A percentile compares a stretch with the other conserved stretches of the same genome.
These are phyloP conservation scores for Amaranthus tricolor DNA, from an alignment of 179 eudicot species.

Conservation along the genomic window DNA sequence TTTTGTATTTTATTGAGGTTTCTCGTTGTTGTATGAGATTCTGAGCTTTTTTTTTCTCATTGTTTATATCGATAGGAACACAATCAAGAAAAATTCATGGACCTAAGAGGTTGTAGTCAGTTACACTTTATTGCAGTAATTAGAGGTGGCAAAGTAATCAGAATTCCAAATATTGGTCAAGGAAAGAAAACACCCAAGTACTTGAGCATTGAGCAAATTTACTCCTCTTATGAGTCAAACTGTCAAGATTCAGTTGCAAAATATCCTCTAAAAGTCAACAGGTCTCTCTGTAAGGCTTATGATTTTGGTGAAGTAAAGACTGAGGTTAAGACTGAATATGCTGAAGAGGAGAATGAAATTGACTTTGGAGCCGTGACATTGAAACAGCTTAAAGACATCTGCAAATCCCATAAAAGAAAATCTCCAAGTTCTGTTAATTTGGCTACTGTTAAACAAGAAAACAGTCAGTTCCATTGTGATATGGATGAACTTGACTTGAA, in stretches of 20 bases:
- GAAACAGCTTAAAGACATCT: slow-evolving; percentile 47
- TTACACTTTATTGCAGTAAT: slow-evolving; percentile 56
- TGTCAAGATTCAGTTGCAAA: slow-evolving; percentile 20
- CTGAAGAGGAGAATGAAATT: slow-evolving; percentile 39
- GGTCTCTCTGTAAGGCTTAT: slow-evolving; percentile 23
- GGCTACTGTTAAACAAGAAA: slow-evolving; percentile 28
- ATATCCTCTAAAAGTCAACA: slow-evolving; percentile 21
- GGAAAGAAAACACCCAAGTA: slow-evolving; percentile 50
- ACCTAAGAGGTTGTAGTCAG: slow-evolving; percentile 49
- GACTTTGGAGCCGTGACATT: slow-evolving; percentile 46
- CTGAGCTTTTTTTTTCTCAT: neutral
- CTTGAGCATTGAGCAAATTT: slow-evolving; percentile 50
- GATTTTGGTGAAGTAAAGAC: slow-evolving; percentile 26
- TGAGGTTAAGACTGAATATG: slow-evolving; percentile 39
- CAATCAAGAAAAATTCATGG: slow-evolving; percentile 37
- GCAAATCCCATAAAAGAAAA: slow-evolving; percentile 64
- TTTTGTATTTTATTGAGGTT: neutral
- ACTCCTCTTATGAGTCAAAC: slow-evolving; percentile 33
- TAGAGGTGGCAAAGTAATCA: slow-evolving; percentile 42
- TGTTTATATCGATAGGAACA: slow-evolving; percentile 4
- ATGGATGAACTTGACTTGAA: slow-evolving; percentile 55
- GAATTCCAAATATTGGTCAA: slow-evolving; percentile 39
- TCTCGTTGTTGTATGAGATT: neutral
- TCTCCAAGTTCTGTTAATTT: slow-evolving; percentile 17
- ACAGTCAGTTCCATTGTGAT: slow-evolving; percentile 21